Evolutionary conservation across 2,329 filamentous ascomycete species (phyloP), one percentile per base, ranked within the genome.

Genomic region (Talaromyces piceae): DNA sequence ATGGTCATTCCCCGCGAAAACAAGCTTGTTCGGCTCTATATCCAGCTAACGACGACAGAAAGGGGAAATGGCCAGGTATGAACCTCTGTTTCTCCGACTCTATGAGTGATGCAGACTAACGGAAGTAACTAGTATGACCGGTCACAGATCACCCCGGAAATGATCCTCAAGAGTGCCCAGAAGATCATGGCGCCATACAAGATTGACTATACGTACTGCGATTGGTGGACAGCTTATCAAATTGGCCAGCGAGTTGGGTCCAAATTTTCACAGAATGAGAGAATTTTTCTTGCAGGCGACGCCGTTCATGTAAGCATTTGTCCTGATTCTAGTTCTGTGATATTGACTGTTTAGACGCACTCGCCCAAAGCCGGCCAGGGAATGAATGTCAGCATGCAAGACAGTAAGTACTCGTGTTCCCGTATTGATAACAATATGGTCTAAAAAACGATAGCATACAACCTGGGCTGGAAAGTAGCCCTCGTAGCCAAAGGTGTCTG

Each of bases 271-370:
- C 72, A 72, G 4, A 66, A 72, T 12, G 74, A 78, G 23, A 75
- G 83, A 3, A 74, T 90, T 7, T 89, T 90, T 63, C 73, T 88
- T 5, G 82, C 83, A 1, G 86, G 84, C 2, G 85, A 87, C 64
- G 84, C 82, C 1, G 78, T 80, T 1, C 74, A 77, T 41, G 31
- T 37, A 12, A 37, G 31, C 18, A 2, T 8, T 37, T 3, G n/a
- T 37, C 9, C 16, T 57, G 18, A 11, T 25, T 18, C 5, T 23
- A 23, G 18, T 18, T n/a, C 23, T 25, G 7, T 27, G 2, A 3
- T 25, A 4, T 11, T 47, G 26, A 47, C 45, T 28, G n/a, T 31
- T n/a, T 27, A 44, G 41, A 25, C 27, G 61, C 65, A 67, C 41
- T 66, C 63, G 0, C 61, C 65, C 2, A 57, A 64, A 0, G 65